Base-by-base conservation (phyloP, 495 filamentous ascomycete genomes). In the Daldinia childiae region DNA sequence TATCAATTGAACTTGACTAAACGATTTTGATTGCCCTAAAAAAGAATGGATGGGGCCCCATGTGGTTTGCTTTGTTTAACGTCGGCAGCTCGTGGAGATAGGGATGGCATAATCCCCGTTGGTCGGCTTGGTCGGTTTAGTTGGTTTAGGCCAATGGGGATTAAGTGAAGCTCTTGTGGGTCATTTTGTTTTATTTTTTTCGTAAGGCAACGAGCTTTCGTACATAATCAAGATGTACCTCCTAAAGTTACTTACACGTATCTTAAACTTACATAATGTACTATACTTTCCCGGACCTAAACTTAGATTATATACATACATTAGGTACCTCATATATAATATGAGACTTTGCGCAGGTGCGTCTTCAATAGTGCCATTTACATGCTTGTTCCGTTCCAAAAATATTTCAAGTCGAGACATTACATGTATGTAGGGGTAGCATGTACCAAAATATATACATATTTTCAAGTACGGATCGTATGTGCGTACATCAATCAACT, bases 81-180 rank as follows among this genome's bases (percentile, higher is more conserved):
- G 11, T 41, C 30, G n/a, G 55, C 30, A 34, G 17, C 55, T 38
- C 34, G 55, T 58, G 55, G 55, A 39, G 32, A 58, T 36, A 58
- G 19, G 17, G 19, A 54, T 38, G 55, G 55, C 55, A 24, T 24
- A 58, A 58, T 58, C 32, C 30, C 55, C 55, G 55, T 24, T 24
- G 54, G 54, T 4, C 2, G 4, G 14, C 4, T 57, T 24, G 21
- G n/a, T n/a, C n/a, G n/a, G n/a, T n/a, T n/a, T n/a, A n/a, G n/a
- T n/a, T n/a, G n/a, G n/a, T n/a, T n/a, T n/a, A n/a, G n/a, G 15
- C 29, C 29, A 30, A 54, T 54, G 50, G 26, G 50, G 50, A 54
- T 54, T 34, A 24, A 38, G 26, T 27, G 17, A 58, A 58, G 55
- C 55, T 58, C 34, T 14, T 58, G 55, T 58, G 55, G 55, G 55